Base-by-base conservation (phyloP, 306 rosid genomes). In the Cicer pinnatifidum region DNA sequence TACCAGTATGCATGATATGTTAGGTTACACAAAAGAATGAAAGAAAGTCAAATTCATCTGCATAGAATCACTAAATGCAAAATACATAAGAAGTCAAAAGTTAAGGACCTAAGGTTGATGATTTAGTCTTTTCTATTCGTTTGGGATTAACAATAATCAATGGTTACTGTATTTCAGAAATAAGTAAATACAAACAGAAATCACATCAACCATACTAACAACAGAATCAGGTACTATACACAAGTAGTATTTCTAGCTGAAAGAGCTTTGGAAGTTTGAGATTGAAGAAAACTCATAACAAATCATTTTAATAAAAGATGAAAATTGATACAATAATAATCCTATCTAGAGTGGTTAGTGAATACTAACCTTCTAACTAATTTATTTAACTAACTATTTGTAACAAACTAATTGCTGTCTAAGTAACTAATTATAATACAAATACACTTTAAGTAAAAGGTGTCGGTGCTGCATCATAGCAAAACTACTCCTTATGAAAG, bases 111-210 rank as follows among this genome's bases (percentile, higher is more conserved):
- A 10, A 13, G 47, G 40, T 67, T 76, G 19, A 28, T 11, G 11
- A 54, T 40, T 1, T 10, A 28, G 35, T n/a, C 9, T 39, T 53
- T 12, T 11, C 16, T 62, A 11, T 33, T 51, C 44, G 45, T n/a
- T 57, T 69, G 16, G 44, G 63, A 13, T 38, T 61, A 28, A 41
- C 50, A 51, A 13, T 63, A 63, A 50, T 28, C 63, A 73, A 47
- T 1, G 11, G 16, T 60, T 56, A 60, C 67, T 8, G 6, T 28
- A 23, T 12, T 40, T 53, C 46, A 65, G 12, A 69, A 60, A 38
- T 53, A 28, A 78, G 58, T 64, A 53, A 59, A 37, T 48, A 37
- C 40, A 17, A 71, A 11, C 17, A 65, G 45, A 53, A 19, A 50
- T 12, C 35, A 58, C 16, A 68, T 41, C 16, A 48, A 39, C 38